These are phyloP conservation scores for Lactifluus piperatus DNA, from an alignment of 768 basidiomycete species.

Conservation along the genomic window DNA sequence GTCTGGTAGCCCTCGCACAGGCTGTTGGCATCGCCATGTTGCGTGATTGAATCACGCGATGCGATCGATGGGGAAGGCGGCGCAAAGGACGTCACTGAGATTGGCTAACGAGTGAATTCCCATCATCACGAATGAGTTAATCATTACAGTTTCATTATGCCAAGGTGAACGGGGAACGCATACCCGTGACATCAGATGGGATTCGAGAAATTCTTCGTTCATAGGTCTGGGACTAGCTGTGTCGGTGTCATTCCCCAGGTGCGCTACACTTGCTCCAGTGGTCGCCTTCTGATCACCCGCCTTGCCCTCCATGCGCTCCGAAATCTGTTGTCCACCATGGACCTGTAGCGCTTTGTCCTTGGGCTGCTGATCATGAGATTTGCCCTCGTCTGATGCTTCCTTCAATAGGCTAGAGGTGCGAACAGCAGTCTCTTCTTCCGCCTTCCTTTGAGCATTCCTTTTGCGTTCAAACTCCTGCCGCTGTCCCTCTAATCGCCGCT, in stretches of 20 bases:
- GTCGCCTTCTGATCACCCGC: neutral
- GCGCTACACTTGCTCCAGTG: neutral
- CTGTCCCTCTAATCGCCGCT: slow-evolving; percentile 5
- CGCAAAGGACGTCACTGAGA: neutral
- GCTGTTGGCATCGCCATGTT: neutral
- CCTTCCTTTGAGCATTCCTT: neutral
- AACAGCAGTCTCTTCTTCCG: neutral
- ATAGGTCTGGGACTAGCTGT: neutral
- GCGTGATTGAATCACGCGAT: neutral
- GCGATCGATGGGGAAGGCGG: neutral
- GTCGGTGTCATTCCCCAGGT: neutral
- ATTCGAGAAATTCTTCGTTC: neutral
- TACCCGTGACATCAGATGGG: neutral
- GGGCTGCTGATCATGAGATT: neutral
- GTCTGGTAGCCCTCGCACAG: slow-evolving; percentile 2
- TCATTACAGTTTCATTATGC: neutral
- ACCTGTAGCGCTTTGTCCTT: neutral
- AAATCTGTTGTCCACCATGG: neutral
- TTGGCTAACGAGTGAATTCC: neutral
- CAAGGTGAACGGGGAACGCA: neutral
- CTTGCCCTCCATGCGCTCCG: neutral
- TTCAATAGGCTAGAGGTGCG: neutral
- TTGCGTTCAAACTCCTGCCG: neutral
- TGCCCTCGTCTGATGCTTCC: neutral
- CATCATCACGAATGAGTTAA: neutral